phyloP scores from a whole-genome alignment of 495 filamentous ascomycete genomes.

The Penicillium verhagenii region DNA sequence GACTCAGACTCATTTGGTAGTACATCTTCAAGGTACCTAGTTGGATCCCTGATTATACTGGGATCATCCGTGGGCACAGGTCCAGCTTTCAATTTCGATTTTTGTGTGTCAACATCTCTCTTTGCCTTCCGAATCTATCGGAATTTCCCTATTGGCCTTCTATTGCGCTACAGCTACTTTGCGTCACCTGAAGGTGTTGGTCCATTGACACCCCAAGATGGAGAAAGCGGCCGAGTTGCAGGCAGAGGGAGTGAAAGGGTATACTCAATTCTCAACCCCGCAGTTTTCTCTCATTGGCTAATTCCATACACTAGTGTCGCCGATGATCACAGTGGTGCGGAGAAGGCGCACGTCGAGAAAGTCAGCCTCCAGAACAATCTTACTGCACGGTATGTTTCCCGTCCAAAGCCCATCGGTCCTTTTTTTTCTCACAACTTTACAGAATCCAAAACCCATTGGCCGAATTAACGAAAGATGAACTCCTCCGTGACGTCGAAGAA shows the following conservation, averaged over 20 bases:
- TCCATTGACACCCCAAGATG: not conserved
- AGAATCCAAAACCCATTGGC: constrained; percentile 64
- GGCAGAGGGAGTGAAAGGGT: not conserved
- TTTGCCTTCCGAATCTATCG: not conserved
- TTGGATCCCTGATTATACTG: not conserved
- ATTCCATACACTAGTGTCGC: not conserved
- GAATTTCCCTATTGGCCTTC: not conserved
- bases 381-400: constrained; percentile 44
- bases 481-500: constrained; percentile 54
- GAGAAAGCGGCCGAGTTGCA: not conserved
- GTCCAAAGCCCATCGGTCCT: too few relatives aligned
- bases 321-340: constrained; percentile 24
- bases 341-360: constrained; percentile 37
- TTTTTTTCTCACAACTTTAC: not conserved
- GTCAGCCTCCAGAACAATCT: constrained; percentile 52
- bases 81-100: not conserved
- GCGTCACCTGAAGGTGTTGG: not conserved
- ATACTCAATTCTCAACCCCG: not conserved
- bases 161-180: not conserved
- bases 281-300: not conserved
- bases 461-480: constrained; percentile 47
- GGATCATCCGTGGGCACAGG: not conserved
- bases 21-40: not conserved
- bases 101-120: not conserved
- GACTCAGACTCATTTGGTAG: not conserved